Evolutionary conservation across 164 flowering plant genomes (phyloP), one percentile per base, ranked within the genome.

Genomic region (Cinnamomum chago): DNA sequence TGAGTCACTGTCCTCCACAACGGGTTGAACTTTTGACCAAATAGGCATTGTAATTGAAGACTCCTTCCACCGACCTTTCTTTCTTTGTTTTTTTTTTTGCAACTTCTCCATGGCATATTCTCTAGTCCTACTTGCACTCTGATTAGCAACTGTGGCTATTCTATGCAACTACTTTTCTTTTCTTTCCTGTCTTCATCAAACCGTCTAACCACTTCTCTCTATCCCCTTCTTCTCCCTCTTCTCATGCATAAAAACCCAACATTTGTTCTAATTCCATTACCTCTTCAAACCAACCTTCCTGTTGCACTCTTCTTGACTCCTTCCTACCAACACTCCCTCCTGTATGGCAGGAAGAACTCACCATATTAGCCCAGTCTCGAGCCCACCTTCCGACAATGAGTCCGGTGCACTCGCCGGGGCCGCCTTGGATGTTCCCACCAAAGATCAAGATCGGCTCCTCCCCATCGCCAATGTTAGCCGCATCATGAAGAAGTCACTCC

Each of bases 391-490:
- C 22, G 81, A 69, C 24, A 40, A 67, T 18, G 77, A 75, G 22
- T 74, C 80, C 10, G 78, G 66, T 33, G 58, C 62, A 35, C 25
- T 69, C 5, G 18, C 60, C 0, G 35, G 50, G 40, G 72, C 78
- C 72, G 17, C 67, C 17, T 72, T 74, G 20, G 81, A 77, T 72
- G 67, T 27, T 65, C 76, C 79, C 11, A 55, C 75, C 40, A 78
- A 74, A 65, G 87, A 85, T 18, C 87, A 81, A 40, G 84, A 85
- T 30, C 76, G 82, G 20, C 79, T 85, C 70, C 84, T 85, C 30
- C 87, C 87, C 28, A 81, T 83, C 4, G 87, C 87, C 5, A 85
- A 85, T 71, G 83, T 85, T 1, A 85, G 82, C 70, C 84, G 85
- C 1, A 81, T 83, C 75, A 84, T 84, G 86, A 84, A 84, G 70